Base-by-base conservation (phyloP, 768 basidiomycete genomes). In the Mycena galopus region DNA sequence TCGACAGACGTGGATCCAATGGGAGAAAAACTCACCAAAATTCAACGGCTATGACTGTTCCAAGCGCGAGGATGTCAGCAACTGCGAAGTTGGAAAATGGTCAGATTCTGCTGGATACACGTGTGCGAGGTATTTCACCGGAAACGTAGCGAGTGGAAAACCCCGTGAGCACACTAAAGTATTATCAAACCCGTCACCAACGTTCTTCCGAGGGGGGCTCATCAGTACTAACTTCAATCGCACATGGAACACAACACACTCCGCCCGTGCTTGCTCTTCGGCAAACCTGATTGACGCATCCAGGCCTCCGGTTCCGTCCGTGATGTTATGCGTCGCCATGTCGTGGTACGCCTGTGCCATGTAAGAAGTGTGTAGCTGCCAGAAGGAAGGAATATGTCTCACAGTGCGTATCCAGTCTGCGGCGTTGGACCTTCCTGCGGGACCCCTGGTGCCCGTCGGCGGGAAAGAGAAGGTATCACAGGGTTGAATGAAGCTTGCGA, bases 41-140 rank as follows among this genome's bases (percentile, higher is more conserved):
- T 55, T 63, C 61, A 27, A 63, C 42, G 19, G 68, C 68, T 35
- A 69, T 56, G 19, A 69, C 51, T n/a, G 39, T 44, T 30, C 60
- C 61, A 47, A 69, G 30, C 21, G 68, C 68, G 60, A 62, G 37
- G 59, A 32, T 11, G 59, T 69, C 60, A 27, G 60, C 47, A 33
- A 51, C 61, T 69, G 61, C 42, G 25, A 61, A 47, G 42, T 50
- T 60, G 33, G 25, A 35, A 23, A 60, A 39, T n/a, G 37, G 58
- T 60, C 58, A 60, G 33, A 1, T 50, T 50, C n/a, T 21, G 47
- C 47, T 50, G 47, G 47, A 50, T 50, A 25, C 47, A 21, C 47
- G 47, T 4, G 47, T 50, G 47, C 47, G 47, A 50, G 47, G 47
- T 23, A 23, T 23, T 50, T 23, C 23, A 50, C 47, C n/a, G n/a